A percentile compares a stretch with the other conserved stretches of the same genome.
Conservation (phyloP, 495 filamentous ascomycete genomes). For the Lasiosphaeria hispida region DNA sequence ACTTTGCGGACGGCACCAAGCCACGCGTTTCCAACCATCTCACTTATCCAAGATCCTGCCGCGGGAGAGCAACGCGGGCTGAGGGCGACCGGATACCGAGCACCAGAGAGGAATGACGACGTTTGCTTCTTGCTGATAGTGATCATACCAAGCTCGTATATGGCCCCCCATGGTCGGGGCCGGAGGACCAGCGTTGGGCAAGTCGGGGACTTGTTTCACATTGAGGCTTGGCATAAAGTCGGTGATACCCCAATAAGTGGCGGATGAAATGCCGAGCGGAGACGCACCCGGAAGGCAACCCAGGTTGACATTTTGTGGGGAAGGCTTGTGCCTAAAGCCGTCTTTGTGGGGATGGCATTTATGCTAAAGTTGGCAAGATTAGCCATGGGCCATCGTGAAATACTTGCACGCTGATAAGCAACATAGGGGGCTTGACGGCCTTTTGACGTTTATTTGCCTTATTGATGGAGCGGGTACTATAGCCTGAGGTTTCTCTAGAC, state of each 20-base stretch:
- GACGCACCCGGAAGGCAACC: background rate
- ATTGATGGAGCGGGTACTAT: too few relatives aligned
- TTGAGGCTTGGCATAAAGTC: slow-evolving; percentile 13
- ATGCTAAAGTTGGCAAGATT: background rate
- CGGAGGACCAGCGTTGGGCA: too few relatives aligned
- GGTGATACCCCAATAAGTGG: background rate
- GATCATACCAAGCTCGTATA: background rate
- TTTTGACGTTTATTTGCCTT: too few relatives aligned
- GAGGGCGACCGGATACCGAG: too few relatives aligned
- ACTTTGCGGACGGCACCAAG: background rate
- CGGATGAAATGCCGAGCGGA: slow-evolving; percentile 10
- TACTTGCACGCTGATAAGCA: too few relatives aligned
- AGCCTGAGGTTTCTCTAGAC: too few relatives aligned
- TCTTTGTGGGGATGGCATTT: slow-evolving; percentile 3
- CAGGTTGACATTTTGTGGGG: slow-evolving; percentile 5
- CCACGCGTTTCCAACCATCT: background rate
- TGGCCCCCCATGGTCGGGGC: background rate
- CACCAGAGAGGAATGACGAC: too few relatives aligned
- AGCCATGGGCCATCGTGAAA: background rate
- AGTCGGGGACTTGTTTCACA: slow-evolving; percentile 6
- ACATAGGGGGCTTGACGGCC: too few relatives aligned
- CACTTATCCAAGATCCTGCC: background rate
- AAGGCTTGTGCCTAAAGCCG: background rate
- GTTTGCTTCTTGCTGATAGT: background rate
- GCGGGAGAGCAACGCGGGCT: background rate